Percentiles rank a stretch among this genome's conserved stretches.
These are phyloP conservation scores for Nitzschia sp. DNA, from an alignment of 108 stramenopile species.

Conservation along the genomic window DNA sequence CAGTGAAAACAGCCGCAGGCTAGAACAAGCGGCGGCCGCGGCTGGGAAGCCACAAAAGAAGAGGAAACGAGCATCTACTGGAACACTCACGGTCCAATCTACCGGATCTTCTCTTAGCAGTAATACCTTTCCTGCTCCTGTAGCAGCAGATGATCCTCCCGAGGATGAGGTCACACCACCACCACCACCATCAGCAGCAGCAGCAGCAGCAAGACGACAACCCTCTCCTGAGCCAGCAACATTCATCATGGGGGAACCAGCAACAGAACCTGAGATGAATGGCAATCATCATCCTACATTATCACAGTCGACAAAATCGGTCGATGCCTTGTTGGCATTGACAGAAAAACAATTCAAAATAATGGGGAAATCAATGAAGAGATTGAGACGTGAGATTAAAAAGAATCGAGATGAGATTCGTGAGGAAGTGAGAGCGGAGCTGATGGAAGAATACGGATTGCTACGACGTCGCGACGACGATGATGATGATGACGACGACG, in stretches of 20 bases:
- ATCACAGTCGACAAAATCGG: too few species aligned
- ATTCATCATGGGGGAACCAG: too few species aligned
- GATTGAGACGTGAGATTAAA: not conserved
- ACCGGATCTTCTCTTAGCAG: not conserved
- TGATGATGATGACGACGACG: not conserved
- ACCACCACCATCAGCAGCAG: too few species aligned
- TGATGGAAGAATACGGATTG: not conserved
- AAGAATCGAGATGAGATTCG: not conserved
- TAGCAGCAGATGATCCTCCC: too few species aligned
- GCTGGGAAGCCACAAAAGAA: too few species aligned
- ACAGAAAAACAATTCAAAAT: not conserved
- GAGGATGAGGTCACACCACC: too few species aligned
- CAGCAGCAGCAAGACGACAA: too few species aligned
- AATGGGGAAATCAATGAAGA: not conserved
- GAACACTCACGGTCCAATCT: not conserved
- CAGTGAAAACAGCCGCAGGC: not conserved
- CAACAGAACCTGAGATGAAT: too few species aligned
- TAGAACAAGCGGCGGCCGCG: too few species aligned
- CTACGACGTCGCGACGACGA: not conserved
- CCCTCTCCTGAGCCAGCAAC: too few species aligned
- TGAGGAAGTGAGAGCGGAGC: not conserved
- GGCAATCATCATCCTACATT: too few species aligned
- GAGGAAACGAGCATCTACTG: not conserved
- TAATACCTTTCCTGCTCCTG: not conserved
- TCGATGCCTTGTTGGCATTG: not conserved